Evolutionary conservation across 768 basidiomycete species (phyloP), one percentile per base, ranked within the genome.

Genomic region (Lactarius pseudohatsudake): DNA sequence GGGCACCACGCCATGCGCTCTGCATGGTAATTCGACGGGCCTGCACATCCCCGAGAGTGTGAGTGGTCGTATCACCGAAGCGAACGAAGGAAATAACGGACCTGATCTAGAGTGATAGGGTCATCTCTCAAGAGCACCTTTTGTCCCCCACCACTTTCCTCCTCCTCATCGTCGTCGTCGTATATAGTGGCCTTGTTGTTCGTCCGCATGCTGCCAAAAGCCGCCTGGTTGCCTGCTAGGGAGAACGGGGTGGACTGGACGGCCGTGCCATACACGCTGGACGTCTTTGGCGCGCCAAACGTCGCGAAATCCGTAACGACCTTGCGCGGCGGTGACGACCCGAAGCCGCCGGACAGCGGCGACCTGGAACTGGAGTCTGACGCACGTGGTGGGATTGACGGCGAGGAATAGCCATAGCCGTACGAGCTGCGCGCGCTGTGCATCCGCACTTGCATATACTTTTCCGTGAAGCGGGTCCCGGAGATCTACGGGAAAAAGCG

Each of bases 381-480:
- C 26, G 75, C 76, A 70, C 79, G 80, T 64, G 78, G 77, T 59
- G 78, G 81, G 59, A 78, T 78, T 69, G 81, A 80, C 36, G 82
- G 83, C 8, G 81, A 34, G 34, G 34, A 75, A 64, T 86, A 84
- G 43, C 84, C 81, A n/a, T 84, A 83, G 38, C 84, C 82, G 20
- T 84, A 84, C 2, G 78, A 72, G 66, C 78, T 79, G 47, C 90
- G 84, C 40, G 81, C 78, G 64, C 84, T 76, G 26, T 84, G 74
- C 72, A 88, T 84, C 57, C 90, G 84, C 38, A 89, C 86, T 71
- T 88, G 85, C 32, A 96, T 84, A 76, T 98, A 98, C 76, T 96
- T 96, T 71, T 98, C 96, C 22, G 96, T 98, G 80, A 98, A 96
- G 3, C 96, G 90, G 50, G 94, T 92, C n/a, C 93, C 94, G 58